phyloP scores from a whole-genome alignment of 805 yeast genomes.

The Starmera caribaea region DNA sequence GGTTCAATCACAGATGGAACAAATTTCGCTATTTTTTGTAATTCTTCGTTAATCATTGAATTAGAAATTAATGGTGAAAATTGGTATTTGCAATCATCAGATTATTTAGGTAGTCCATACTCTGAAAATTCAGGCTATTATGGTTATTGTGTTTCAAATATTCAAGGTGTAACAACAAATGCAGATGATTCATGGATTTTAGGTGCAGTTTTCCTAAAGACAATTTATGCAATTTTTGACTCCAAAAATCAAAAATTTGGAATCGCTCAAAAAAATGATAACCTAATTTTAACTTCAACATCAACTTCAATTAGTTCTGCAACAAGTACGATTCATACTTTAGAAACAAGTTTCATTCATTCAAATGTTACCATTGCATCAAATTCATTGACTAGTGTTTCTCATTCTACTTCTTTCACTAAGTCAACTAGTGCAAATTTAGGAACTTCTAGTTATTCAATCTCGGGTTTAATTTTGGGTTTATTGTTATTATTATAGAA shows the following conservation, averaged over 20 bases:
- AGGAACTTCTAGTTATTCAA: neutral
- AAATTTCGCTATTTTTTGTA: conserved; percentile 52
- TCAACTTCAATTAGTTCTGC: conserved; percentile 3
- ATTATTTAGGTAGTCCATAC: conserved; percentile 42
- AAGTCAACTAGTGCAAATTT: neutral
- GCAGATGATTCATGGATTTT: conserved; percentile 43
- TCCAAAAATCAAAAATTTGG: conserved; percentile 40
- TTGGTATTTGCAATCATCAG: conserved; percentile 33
- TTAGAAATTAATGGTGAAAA: conserved; percentile 34
- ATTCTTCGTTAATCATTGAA: conserved; percentile 30
- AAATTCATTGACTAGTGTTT: no score
- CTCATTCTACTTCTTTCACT: neutral
- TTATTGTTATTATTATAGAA: no score
- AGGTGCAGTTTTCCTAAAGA: conserved; percentile 52
- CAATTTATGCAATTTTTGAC: conserved; percentile 50
- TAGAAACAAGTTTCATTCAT: no score
- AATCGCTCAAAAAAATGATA: conserved; percentile 34
- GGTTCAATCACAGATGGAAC: conserved; percentile 48
- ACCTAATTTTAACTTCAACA: conserved; percentile 19
- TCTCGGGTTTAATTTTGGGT: no score
- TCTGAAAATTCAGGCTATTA: conserved; percentile 21
- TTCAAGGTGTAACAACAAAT: conserved; percentile 43
- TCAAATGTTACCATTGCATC: no score
- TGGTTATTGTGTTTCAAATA: conserved; percentile 54
- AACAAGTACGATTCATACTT: neutral